A percentile compares a stretch with the other conserved stretches of the same genome.
Evolutionary conservation across 345 rosid species (phyloP).

Genomic region (Rhodamnia argentea): DNA sequence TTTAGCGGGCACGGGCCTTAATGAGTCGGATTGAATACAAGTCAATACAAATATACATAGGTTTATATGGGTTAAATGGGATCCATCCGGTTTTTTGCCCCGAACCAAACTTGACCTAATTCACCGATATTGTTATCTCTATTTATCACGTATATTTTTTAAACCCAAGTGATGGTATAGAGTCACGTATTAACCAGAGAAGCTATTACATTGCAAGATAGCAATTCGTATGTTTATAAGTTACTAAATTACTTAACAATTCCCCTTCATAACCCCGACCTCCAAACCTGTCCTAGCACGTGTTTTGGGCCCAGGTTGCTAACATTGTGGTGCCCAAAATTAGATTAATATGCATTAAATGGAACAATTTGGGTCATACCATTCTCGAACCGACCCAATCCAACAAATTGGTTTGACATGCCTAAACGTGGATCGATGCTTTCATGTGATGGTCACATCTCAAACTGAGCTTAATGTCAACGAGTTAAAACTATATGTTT

Average conservation of each 20-base stretch:
- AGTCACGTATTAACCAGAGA: background rate
- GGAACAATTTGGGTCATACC: background rate
- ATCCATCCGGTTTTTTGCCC: rapidly evolving
- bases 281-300: no score
- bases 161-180: background rate
- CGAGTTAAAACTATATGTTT: background rate
- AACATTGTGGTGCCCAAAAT: no score
- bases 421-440: background rate
- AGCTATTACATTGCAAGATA: background rate
- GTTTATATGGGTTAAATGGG: background rate
- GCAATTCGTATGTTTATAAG: background rate
- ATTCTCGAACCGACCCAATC: no score
- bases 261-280: background rate
- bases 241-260: background rate
- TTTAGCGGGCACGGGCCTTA: background rate
- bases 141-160: background rate
- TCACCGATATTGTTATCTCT: background rate
- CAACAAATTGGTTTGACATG: background rate
- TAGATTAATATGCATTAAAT: background rate
- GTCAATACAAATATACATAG: background rate
- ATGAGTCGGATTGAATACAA: background rate
- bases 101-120: rapidly evolving
- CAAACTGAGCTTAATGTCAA: background rate
- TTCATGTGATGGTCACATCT: background rate
- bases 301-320: no score